A percentile compares a stretch with the other conserved stretches of the same genome.
phyloP scores from a whole-genome alignment of 1,284 basidiomycete genomes.

The Cronartium quercuum region DNA sequence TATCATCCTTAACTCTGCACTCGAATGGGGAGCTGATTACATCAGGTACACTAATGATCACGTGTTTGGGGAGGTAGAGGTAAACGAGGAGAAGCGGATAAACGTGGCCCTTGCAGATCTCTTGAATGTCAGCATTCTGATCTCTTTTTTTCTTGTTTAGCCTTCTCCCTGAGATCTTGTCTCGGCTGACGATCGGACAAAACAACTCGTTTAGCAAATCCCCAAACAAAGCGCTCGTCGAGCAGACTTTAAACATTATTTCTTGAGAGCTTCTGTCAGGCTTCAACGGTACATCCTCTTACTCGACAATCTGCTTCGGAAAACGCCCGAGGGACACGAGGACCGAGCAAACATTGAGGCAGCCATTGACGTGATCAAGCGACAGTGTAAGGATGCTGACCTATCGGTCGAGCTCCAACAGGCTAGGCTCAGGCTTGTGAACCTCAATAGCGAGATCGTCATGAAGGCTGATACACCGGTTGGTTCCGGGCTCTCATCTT shows the following conservation, averaged over 20 bases:
- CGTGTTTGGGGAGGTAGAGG: constrained; percentile 72
- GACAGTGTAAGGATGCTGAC: constrained; percentile 55
- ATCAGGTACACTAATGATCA: constrained; percentile 77
- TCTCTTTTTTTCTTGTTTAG: neutral
- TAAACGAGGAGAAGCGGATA: constrained; percentile 74
- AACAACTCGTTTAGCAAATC: constrained; percentile 15
- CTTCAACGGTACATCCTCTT: constrained; percentile 82
- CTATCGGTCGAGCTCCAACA: constrained; percentile 27
- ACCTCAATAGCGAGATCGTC: constrained; percentile 22
- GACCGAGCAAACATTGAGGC: constrained; percentile 72
- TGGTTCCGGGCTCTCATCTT: neutral
- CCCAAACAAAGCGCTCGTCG: constrained; percentile 55
- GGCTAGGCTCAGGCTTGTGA: constrained; percentile 12
- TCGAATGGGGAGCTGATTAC: constrained; percentile 80
- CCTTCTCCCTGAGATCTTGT: neutral
- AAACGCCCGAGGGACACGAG: constrained; percentile 68
- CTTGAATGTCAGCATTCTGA: constrained; percentile 61
- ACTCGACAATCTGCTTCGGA: constrained; percentile 75
- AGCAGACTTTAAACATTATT: constrained; percentile 74
- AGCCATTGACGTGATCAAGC: constrained; percentile 74
- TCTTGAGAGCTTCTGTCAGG: constrained; percentile 81
- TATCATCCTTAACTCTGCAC: constrained; percentile 77
- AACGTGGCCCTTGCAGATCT: constrained; percentile 78
- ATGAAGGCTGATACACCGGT: constrained; percentile 30
- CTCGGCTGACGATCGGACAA: neutral